A percentile compares a stretch with the other conserved stretches of the same genome.
Conservation (phyloP, 768 basidiomycete genomes). For the Podaxis rugospora region DNA sequence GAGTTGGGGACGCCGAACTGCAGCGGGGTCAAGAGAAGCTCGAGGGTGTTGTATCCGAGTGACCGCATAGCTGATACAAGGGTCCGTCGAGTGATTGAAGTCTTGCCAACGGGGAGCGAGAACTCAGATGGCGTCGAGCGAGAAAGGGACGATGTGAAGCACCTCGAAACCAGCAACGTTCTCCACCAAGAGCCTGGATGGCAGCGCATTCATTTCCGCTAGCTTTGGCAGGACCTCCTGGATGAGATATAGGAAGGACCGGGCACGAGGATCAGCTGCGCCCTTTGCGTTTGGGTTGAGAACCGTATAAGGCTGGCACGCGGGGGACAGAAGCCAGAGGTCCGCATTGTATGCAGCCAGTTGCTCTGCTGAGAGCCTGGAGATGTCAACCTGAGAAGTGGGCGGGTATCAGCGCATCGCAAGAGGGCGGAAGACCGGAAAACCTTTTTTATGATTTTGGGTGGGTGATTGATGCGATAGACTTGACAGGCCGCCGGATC, state of each 20-base stretch:
- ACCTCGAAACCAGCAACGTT: conserved; percentile 87
- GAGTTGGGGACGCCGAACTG: conserved; percentile 84
- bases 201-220: conserved; percentile 38
- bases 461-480: conserved; percentile 58
- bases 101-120: conserved; percentile 32
- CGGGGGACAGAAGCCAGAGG: conserved; percentile 77
- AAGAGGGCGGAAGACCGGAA: neutral
- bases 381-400: conserved; percentile 53
- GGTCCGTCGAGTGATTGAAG: conserved; percentile 56
- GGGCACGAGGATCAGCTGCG: conserved; percentile 66
- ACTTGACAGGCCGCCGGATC: conserved; percentile 71
- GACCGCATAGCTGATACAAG: conserved; percentile 47
- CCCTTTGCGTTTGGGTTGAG: conserved; percentile 72
- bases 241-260: conserved; percentile 71
- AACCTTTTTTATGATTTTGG: conserved; percentile 48
- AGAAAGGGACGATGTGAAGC: conserved; percentile 9
- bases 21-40: conserved; percentile 68
- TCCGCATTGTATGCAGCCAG: conserved; percentile 47
- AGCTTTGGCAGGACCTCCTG: conserved; percentile 59
- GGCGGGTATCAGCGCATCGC: neutral
- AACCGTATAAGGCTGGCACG: conserved; percentile 83
- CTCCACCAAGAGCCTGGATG: conserved; percentile 63
- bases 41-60: conserved; percentile 53
- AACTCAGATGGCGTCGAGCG: neutral
- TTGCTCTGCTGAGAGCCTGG: conserved; percentile 42